Conservation (phyloP, 306 rosid species). For the Sechiopsis laciniata region DNA sequence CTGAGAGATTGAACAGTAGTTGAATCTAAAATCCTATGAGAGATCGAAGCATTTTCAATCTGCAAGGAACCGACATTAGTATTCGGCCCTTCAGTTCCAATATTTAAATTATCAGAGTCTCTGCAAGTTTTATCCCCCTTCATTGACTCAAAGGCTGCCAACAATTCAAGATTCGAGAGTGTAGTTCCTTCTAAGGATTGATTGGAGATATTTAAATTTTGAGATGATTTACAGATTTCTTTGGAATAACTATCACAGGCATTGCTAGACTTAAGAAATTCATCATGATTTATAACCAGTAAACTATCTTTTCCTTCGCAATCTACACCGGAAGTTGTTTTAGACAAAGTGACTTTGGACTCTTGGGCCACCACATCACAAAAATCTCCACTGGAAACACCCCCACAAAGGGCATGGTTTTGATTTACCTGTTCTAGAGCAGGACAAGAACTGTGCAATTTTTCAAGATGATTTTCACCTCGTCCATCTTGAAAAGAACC, state of each 20-base stretch:
- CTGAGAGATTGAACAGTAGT: not conserved
- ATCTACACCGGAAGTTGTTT: slow-evolving; percentile 27
- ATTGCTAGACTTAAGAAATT: slow-evolving; percentile 28
- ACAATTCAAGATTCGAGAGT: slow-evolving; percentile 5
- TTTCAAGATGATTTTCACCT: slow-evolving; percentile 25
- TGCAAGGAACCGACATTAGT: not conserved
- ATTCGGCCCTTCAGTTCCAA: not conserved
- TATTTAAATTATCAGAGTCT: slow-evolving; percentile 14
- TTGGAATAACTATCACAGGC: slow-evolving; percentile 28
- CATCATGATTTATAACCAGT: slow-evolving; percentile 28
- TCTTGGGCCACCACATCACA: slow-evolving; percentile 25
- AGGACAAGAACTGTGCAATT: slow-evolving; percentile 25
- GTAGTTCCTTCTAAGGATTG: slow-evolving; percentile 24
- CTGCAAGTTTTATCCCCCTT: not conserved
- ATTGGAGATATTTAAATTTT: slow-evolving; percentile 28
- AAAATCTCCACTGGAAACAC: slow-evolving; percentile 26
- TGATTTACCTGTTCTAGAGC: slow-evolving; percentile 29
- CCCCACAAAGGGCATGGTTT: slow-evolving; percentile 26
- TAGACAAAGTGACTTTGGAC: slow-evolving; percentile 24
- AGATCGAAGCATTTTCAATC: slow-evolving; percentile 8
- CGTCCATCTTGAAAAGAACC: too few relatives aligned
- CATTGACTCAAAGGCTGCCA: not conserved
- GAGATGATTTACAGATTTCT: slow-evolving; percentile 27
- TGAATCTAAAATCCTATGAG: slow-evolving; percentile 5
- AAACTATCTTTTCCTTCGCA: slow-evolving; percentile 34